A percentile compares a stretch with the other conserved stretches of the same genome.
Evolutionary conservation across 768 basidiomycete genomes (phyloP).

Genomic region (Amyloporia xantha): DNA sequence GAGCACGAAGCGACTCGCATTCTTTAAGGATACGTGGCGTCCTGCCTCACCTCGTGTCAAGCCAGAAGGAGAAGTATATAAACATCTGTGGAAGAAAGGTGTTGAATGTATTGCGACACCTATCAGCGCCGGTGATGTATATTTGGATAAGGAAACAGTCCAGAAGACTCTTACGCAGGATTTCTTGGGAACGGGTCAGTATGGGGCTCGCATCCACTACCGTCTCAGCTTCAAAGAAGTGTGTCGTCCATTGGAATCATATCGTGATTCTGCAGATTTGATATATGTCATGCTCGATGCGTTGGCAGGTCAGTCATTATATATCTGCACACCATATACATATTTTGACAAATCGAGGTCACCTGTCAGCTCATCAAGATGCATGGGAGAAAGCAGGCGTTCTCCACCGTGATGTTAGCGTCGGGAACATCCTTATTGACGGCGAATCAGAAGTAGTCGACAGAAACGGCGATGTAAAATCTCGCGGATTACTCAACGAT

Average conservation of each 20-base stretch:
- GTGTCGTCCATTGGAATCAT: not conserved
- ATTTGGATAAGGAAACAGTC: not conserved
- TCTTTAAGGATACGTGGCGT: slow-evolving; percentile 13
- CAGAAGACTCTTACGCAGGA: slow-evolving; percentile 1
- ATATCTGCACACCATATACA: not conserved
- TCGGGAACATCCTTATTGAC: slow-evolving; percentile 3
- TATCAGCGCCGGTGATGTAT: not conserved
- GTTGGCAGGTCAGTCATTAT: not conserved
- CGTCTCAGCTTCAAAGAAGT: slow-evolving; percentile 9
- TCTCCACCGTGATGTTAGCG: slow-evolving; percentile 10
- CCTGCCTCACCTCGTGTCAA: not conserved
- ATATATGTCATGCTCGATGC: not conserved
- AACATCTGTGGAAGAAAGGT: not conserved
- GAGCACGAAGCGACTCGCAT: slow-evolving; percentile 1
- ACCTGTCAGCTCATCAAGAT: not conserved
- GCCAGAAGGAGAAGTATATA: slow-evolving; percentile 6
- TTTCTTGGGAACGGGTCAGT: not conserved
- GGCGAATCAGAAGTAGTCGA: too few relatives aligned
- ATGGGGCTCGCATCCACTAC: slow-evolving; percentile 6
- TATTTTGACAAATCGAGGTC: not conserved
- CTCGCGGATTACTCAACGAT: too few relatives aligned
- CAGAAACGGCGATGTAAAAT: too few relatives aligned
- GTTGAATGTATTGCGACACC: not conserved
- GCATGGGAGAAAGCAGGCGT: not conserved
- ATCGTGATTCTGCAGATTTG: not conserved